Conservation (phyloP, 2,329 filamentous ascomycete genomes). For the Cryphonectria naterciae region DNA sequence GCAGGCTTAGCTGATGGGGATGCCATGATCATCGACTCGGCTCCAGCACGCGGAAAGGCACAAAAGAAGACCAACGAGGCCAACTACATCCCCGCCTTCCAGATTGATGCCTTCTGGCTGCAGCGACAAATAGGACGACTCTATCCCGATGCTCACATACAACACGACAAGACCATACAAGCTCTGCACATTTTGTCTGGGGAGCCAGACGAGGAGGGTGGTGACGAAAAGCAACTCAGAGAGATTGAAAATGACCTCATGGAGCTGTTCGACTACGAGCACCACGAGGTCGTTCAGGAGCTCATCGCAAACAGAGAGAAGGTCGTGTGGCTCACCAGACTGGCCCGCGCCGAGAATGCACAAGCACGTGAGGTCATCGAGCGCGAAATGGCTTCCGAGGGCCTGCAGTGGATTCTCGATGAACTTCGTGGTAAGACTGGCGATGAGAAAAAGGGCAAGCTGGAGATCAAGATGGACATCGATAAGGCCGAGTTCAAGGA, state of each 20-base stretch:
- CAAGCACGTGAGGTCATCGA: conserved; percentile 78
- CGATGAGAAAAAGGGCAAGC: conserved; percentile 65
- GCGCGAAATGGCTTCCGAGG: conserved; percentile 88
- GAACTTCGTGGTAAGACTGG: conserved; percentile 79
- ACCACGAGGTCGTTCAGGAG: conserved; percentile 89
- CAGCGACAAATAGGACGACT: conserved; percentile 88
- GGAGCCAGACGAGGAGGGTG: conserved; percentile 69
- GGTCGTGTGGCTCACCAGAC: conserved; percentile 91
- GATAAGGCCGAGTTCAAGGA: conserved; percentile 67
- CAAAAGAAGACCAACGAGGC: conserved; percentile 56
- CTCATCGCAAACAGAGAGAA: conserved; percentile 91
- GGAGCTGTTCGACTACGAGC: conserved; percentile 97
- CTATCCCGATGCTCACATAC: conserved; percentile 89
- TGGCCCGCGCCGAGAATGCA: conserved; percentile 80
- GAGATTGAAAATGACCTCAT: conserved; percentile 98
- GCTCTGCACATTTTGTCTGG: conserved; percentile 84
- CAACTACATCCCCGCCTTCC: conserved; percentile 74
- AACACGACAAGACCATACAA: conserved; percentile 88
- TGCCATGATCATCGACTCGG: conserved; percentile 83
- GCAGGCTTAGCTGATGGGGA: conserved; percentile 63
- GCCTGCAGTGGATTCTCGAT: conserved; percentile 82
- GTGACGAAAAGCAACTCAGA: conserved; percentile 81
- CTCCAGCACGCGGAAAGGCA: conserved; percentile 51
- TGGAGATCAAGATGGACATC: conserved; percentile 96
- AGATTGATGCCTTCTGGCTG: conserved; percentile 97